These are phyloP conservation scores for Aspergillus sclerotialis DNA, from an alignment of 2,329 filamentous ascomycete genomes.

Conservation along the genomic window DNA sequence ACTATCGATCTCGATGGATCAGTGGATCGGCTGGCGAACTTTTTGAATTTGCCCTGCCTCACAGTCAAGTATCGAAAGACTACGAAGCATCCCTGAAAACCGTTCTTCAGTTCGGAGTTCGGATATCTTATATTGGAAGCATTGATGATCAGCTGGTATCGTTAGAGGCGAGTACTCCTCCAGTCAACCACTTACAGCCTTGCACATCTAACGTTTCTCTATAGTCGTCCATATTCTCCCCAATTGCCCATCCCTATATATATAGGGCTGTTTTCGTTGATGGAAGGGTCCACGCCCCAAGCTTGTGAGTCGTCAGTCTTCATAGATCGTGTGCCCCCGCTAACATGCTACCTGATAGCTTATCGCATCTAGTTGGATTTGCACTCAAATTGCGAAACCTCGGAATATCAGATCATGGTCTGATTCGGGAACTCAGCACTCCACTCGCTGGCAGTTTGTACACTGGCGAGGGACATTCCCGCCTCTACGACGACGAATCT, in stretches of 20 bases:
- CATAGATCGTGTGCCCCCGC: constrained; percentile 1
- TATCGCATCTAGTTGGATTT: constrained; percentile 88
- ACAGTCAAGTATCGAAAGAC: constrained; percentile 73
- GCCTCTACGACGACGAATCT: constrained; percentile 80
- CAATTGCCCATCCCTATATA: constrained; percentile 82
- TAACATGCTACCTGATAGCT: constrained; percentile 35
- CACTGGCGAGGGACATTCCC: constrained; percentile 84
- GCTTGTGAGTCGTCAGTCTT: constrained; percentile 55
- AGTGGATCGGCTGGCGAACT: constrained; percentile 89
- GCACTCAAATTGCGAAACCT: constrained; percentile 89
- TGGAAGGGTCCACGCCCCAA: constrained; percentile 80
- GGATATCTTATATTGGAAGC: constrained; percentile 82
- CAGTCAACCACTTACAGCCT: not conserved
- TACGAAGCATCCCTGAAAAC: constrained; percentile 70
- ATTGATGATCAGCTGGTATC: constrained; percentile 96
- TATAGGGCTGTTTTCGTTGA: constrained; percentile 96
- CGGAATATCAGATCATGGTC: constrained; percentile 84
- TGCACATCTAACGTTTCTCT: constrained; percentile 12
- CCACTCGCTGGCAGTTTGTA: constrained; percentile 89
- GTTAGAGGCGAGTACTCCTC: constrained; percentile 57
- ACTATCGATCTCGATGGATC: constrained; percentile 83
- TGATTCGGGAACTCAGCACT: constrained; percentile 81
- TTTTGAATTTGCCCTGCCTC: constrained; percentile 82
- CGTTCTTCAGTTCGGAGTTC: constrained; percentile 69
- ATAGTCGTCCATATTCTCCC: constrained; percentile 76